These are phyloP conservation scores for Backusella tuberculispora DNA, from an alignment of 192 early-diverging fungal genomes.

Conservation along the genomic window DNA sequence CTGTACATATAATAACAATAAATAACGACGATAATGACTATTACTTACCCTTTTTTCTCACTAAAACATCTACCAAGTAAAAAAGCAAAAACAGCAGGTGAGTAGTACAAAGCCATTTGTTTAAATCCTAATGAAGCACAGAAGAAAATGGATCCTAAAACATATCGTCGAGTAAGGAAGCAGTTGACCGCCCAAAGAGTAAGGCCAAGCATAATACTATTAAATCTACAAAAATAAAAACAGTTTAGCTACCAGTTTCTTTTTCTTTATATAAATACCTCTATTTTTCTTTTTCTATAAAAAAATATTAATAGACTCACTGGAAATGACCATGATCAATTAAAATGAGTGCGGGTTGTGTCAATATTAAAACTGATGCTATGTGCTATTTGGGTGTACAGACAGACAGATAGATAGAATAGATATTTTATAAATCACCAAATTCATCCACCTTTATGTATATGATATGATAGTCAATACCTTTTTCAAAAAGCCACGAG, in stretches of 20 bases:
- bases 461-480: neutral
- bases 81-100: conserved; percentile 89
- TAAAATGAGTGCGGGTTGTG: conserved; percentile 88
- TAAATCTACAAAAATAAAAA: conserved; percentile 67
- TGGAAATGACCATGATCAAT: conserved; percentile 98
- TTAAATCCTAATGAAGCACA: conserved; percentile 88
- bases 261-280: neutral
- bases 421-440: neutral
- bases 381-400: conserved; percentile 22
- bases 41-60: conserved; percentile 37
- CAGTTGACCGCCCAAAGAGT: conserved; percentile 75
- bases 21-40: neutral
- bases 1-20: neutral
- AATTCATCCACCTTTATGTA: neutral
- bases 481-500: conserved; percentile 32
- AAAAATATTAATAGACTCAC: conserved; percentile 34
- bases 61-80: conserved; percentile 78
- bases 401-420: neutral
- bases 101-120: conserved; percentile 96
- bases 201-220: conserved; percentile 95
- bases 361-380: conserved; percentile 59
- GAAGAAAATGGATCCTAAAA: conserved; percentile 80
- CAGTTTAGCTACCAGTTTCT: neutral
- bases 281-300: too few species aligned
- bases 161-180: conserved; percentile 63